Evolutionary conservation across 805 yeast species (phyloP).

Genomic region (Kodamaea fukazawae): DNA sequence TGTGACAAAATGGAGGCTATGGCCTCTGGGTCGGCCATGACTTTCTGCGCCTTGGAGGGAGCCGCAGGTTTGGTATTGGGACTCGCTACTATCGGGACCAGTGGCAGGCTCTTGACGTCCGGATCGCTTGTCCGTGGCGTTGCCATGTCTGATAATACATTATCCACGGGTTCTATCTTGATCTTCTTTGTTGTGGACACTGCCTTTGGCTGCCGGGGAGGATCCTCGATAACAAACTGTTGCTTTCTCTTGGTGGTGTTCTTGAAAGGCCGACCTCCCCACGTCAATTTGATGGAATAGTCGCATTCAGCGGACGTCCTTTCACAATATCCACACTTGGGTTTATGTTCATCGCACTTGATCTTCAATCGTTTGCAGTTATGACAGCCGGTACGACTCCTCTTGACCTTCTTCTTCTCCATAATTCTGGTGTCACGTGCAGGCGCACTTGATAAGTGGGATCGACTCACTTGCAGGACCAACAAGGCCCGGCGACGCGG

Average conservation of each 20-base stretch:
- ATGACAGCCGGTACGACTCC: slow-evolving; percentile 61
- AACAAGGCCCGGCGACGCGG: neutral
- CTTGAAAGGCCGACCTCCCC: slow-evolving; percentile 75
- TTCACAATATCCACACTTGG: slow-evolving; percentile 56
- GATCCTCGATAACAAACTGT: neutral
- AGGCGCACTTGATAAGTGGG: neutral
- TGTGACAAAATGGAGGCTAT: too few species aligned
- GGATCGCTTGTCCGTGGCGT: too few species aligned
- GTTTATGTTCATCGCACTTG: slow-evolving; percentile 70
- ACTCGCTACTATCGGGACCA: too few species aligned
- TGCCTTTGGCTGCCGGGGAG: too few species aligned
- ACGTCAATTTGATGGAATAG: slow-evolving; percentile 58
- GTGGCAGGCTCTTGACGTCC: too few species aligned
- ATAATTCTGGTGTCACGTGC: slow-evolving; percentile 1
- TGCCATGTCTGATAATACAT: too few species aligned
- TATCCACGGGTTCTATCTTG: too few species aligned
- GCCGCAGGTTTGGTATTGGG: too few species aligned
- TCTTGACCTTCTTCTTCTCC: slow-evolving; percentile 24
- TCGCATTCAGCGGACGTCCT: slow-evolving; percentile 53
- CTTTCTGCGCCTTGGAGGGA: too few species aligned
- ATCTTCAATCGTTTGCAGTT: slow-evolving; percentile 59
- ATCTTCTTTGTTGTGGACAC: too few species aligned
- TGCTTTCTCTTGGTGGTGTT: slow-evolving; percentile 32
- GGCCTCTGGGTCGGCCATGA: too few species aligned
- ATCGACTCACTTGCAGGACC: neutral